Conservation (phyloP, 2,329 filamentous ascomycete species). For the Colletotrichum tamarilloi region DNA sequence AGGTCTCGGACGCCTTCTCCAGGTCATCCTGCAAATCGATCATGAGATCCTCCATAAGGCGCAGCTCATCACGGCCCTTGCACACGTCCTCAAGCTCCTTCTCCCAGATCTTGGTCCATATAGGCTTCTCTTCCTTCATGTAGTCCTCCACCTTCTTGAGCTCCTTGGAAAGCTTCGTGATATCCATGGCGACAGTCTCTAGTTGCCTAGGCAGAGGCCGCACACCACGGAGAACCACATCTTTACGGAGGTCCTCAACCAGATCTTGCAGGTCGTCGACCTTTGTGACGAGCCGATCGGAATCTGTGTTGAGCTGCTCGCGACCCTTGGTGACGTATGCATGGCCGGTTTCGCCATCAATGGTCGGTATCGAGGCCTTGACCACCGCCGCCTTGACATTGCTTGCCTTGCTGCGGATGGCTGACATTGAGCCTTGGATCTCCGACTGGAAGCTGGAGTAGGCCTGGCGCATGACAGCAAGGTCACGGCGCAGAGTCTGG, state of each 20-base stretch:
- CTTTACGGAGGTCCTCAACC: constrained; percentile 96
- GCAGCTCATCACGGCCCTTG: constrained; percentile 93
- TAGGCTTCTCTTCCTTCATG: constrained; percentile 89
- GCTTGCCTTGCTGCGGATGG: constrained; percentile 82
- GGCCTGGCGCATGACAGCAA: constrained; percentile 91
- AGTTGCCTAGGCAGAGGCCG: constrained; percentile 91
- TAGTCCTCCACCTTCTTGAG: constrained; percentile 95
- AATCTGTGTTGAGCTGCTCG: constrained; percentile 87
- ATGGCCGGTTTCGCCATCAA: constrained; percentile 83
- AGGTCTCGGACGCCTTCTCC: constrained; percentile 93
- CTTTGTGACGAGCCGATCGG: constrained; percentile 87
- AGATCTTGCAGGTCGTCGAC: constrained; percentile 98
- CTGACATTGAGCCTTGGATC: constrained; percentile 87
- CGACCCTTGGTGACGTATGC: constrained; percentile 88
- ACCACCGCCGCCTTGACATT: constrained; percentile 81
- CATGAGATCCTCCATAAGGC: constrained; percentile 94
- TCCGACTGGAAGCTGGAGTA: constrained; percentile 93
- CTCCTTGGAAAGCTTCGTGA: constrained; percentile 82
- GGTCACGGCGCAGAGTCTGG: constrained; percentile 84
- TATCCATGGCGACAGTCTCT: constrained; percentile 89
- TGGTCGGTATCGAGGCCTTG: constrained; percentile 76
- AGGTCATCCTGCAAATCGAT: constrained; percentile 94
- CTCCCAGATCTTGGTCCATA: constrained; percentile 99
- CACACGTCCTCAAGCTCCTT: constrained; percentile 96
- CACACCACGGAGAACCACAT: constrained; percentile 93